phyloP scores from a whole-genome alignment of 225 moss, liverwort and hornwort species.

The Sphagnum tenellum region DNA sequence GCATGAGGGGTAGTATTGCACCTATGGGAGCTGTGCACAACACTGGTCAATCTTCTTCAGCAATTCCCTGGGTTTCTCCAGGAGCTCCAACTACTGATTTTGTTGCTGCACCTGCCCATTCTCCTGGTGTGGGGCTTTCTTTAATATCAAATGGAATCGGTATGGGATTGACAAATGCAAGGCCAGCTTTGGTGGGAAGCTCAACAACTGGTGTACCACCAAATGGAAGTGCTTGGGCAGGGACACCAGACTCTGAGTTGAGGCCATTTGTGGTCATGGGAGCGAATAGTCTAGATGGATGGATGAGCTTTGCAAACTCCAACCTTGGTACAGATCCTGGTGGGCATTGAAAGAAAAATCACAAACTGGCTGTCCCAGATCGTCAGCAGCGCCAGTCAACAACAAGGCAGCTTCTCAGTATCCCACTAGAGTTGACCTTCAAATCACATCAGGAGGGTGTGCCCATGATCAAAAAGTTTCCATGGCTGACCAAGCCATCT shows the following conservation, averaged over 20 bases:
- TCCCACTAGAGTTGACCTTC: too few species aligned
- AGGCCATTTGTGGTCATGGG: constrained; percentile 2
- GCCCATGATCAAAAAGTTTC: too few species aligned
- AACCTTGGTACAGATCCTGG: not conserved
- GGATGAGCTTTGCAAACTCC: constrained; percentile 13
- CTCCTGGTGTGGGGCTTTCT: not conserved
- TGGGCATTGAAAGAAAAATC: not conserved
- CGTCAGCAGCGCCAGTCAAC: too few species aligned
- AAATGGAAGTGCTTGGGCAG: constrained; percentile 36
- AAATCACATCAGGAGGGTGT: too few species aligned
- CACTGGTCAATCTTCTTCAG: constrained; percentile 6
- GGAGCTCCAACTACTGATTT: constrained; percentile 1
- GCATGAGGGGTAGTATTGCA: constrained; percentile 29
- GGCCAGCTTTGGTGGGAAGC: constrained; percentile 3
- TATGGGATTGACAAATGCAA: constrained; percentile 7
- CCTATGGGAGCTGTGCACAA: constrained; percentile 6
- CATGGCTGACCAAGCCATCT: too few species aligned
- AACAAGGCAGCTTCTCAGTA: too few species aligned
- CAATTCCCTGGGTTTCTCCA: not conserved
- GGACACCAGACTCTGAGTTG: constrained; percentile 6
- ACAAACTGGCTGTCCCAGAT: too few species aligned
- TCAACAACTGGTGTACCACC: constrained; percentile 16
- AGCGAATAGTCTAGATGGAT: constrained; percentile 13
- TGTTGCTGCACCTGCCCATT: constrained; percentile 2
- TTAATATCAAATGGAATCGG: not conserved